Evolutionary conservation across 2,329 filamentous ascomycete genomes (phyloP).

Genomic region (Epichloe sibirici): DNA sequence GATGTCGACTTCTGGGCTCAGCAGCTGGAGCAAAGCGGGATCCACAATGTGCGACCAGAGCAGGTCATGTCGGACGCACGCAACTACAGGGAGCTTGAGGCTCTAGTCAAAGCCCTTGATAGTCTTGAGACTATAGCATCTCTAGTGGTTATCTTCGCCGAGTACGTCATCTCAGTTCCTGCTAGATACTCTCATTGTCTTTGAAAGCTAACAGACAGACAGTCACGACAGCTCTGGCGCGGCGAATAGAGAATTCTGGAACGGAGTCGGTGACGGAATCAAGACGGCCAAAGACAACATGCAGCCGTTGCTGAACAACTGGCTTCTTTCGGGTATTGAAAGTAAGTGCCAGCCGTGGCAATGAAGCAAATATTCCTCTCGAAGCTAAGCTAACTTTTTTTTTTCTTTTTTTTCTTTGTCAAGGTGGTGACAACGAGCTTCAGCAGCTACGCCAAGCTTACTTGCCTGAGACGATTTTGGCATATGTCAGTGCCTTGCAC

Average conservation of each 20-base stretch:
- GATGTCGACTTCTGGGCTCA: constrained; percentile 28
- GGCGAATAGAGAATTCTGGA: constrained; percentile 37
- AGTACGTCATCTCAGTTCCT: constrained; percentile 28
- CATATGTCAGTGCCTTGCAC: constrained; percentile 71
- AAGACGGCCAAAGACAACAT: constrained; percentile 44
- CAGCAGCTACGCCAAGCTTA: constrained; percentile 60
- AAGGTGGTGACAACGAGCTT: constrained; percentile 46
- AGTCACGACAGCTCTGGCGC: constrained; percentile 16
- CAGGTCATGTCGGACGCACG: constrained; percentile 42
- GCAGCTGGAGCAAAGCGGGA: constrained; percentile 23
- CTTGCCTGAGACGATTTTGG: constrained; percentile 74
- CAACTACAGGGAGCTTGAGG: constrained; percentile 57
- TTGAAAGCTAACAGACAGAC: background rate
- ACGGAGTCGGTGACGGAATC: constrained; percentile 40
- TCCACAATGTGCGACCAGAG: constrained; percentile 24
- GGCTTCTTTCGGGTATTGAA: constrained; percentile 44
- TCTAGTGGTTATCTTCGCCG: constrained; percentile 35
- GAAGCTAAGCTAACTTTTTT: background rate
- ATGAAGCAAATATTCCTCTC: background rate
- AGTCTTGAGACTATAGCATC: constrained; percentile 54
- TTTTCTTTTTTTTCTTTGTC: background rate
- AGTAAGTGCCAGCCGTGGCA: constrained; percentile 30
- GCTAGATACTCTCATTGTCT: background rate
- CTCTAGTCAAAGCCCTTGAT: constrained; percentile 52
- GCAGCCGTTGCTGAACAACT: constrained; percentile 49